phyloP scores from a whole-genome alignment of 202 grass and related monocot genomes.

The Zizania palustris region DNA sequence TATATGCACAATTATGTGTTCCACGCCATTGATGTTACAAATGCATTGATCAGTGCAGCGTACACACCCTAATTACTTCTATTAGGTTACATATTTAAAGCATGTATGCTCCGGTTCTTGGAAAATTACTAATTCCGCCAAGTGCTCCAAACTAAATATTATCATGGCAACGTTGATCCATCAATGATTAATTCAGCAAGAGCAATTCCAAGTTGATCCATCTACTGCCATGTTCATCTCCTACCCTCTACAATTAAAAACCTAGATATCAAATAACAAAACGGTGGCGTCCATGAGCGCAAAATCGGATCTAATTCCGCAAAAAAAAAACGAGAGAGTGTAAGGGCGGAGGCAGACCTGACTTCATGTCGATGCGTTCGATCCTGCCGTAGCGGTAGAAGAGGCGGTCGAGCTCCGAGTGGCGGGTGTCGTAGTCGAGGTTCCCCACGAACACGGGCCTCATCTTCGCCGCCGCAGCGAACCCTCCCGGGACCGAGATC shows the following conservation, averaged over 20 bases:
- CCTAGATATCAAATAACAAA: background rate
- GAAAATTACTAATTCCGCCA: background rate
- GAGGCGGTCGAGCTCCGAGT: slow-evolving; percentile 87
- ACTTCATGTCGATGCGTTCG: slow-evolving; percentile 98
- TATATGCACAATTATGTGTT: slow-evolving; percentile 2
- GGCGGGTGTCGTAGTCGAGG: slow-evolving; percentile 84
- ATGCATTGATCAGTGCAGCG: background rate
- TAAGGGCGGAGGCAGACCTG: slow-evolving; percentile 37
- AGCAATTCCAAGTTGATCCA: background rate
- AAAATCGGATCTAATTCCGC: background rate
- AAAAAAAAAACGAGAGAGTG: background rate
- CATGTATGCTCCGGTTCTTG: background rate
- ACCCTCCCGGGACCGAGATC: background rate
- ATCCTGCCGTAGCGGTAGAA: slow-evolving; percentile 90
- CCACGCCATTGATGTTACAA: background rate
- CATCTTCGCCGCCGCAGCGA: slow-evolving; percentile 47
- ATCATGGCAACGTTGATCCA: background rate
- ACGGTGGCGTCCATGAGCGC: no score
- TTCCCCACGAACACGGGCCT: slow-evolving; percentile 95
- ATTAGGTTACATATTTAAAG: background rate
- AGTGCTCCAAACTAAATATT: background rate
- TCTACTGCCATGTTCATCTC: no score
- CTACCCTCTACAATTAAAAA: background rate
- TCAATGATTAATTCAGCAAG: background rate
- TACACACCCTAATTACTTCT: background rate